A percentile compares a stretch with the other conserved stretches of the same genome.
These are phyloP conservation scores for Tylopilus rubrobrunneus DNA, from an alignment of 768 basidiomycete genomes.

Conservation along the genomic window DNA sequence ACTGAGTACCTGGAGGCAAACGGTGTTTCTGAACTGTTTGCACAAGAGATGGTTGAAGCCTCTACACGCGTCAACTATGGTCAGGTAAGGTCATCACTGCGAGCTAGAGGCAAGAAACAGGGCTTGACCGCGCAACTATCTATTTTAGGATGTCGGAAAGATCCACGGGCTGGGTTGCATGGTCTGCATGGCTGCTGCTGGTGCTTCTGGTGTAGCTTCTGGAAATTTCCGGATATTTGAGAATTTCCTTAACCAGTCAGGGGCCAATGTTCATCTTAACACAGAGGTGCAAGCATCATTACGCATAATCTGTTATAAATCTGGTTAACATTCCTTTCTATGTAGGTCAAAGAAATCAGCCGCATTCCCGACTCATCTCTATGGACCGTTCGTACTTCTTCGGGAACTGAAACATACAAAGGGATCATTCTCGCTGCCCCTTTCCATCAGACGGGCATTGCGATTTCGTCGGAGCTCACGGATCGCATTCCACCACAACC, in stretches of 20 bases:
- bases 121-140: neutral
- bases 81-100: conserved; percentile 42
- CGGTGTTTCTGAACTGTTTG: conserved; percentile 56
- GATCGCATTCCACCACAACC: conserved; percentile 61
- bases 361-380: conserved; percentile 40
- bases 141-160: conserved; percentile 51
- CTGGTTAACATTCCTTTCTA: neutral
- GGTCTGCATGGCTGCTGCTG: conserved; percentile 65
- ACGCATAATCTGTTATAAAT: neutral
- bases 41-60: conserved; percentile 72
- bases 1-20: conserved; percentile 52
- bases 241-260: conserved; percentile 66
- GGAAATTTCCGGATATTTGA: conserved; percentile 89
- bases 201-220: conserved; percentile 62
- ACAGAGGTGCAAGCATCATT: conserved; percentile 49
- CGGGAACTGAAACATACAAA: conserved; percentile 53
- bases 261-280: conserved; percentile 66
- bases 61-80: conserved; percentile 84
- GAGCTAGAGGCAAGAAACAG: neutral
- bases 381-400: conserved; percentile 52
- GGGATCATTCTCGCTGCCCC: conserved; percentile 87
- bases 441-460: conserved; percentile 64
- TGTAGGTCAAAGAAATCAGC: conserved; percentile 52
- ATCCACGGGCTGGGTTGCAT: conserved; percentile 79
- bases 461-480: conserved; percentile 44